Base-by-base conservation (phyloP, 495 filamentous ascomycete genomes). In the Umbilicaria muhlenbergii region DNA sequence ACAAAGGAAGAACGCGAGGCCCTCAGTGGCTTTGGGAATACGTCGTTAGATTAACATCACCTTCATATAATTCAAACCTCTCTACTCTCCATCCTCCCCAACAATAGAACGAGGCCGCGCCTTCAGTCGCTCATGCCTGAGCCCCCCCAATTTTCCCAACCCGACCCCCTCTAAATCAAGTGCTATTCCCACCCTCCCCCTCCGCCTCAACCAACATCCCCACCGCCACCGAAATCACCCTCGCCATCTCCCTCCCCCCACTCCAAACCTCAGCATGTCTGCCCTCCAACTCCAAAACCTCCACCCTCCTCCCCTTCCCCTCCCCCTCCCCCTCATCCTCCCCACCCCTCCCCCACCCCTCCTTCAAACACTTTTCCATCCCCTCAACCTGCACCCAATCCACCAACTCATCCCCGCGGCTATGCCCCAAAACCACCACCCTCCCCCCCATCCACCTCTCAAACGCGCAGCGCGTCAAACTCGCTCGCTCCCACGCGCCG, bases 211-310 rank as follows among this genome's bases (percentile, higher is more conserved):
- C 54, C 8, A 71, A 70, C 28, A 65, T 57, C 34, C 65, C 50
- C 66, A 76, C 75, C 1, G 74, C 62, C 33, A 75, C 65, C 50
- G 80, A 71, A 2, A 52, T 38, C 38, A 43, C 43, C 42, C 51
- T 56, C 16, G 64, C 75, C 42, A 82, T 44, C 51, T 71, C 68
- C 19, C 51, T 55, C 6, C 73, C 73, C 16, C 66, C 58, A 34
- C 66, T 48, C 65, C 75, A 78, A 2, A 76, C 58, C 38, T 78
- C 67, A 53, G 83, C 71, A 64, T 87, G 82, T n/a, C 52, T 59
- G 6, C 80, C 82, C 10, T 50, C 45, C n/a, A 83, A 47, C 44
- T 68, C 59, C 16, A 66, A 45, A 3, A 70, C 37, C n/a, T 65
- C 37, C 6, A 69, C 54, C 7, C 51, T 55, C 51, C 55, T 56